phyloP scores from a whole-genome alignment of 2,329 filamentous ascomycete species.

The Didymellaceae sp. region DNA sequence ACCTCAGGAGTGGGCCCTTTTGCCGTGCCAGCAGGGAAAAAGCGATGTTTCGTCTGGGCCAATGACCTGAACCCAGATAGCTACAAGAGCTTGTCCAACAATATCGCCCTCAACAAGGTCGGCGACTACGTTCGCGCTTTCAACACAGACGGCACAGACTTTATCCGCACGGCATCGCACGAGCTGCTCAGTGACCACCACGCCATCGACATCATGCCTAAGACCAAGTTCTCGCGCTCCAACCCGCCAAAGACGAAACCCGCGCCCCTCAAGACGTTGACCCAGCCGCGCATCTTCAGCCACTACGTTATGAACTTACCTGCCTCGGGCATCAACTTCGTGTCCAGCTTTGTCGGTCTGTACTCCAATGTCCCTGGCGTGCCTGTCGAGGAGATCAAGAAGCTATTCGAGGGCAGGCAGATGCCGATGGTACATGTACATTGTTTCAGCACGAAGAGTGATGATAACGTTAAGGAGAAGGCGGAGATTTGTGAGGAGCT shows the following conservation, averaged over 20 bases:
- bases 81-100: constrained; percentile 72
- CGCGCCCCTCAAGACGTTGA: constrained; percentile 47
- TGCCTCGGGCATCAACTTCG: constrained; percentile 84
- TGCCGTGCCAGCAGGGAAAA: constrained; percentile 88
- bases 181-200: constrained; percentile 61
- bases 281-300: constrained; percentile 75
- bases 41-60: constrained; percentile 89
- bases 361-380: constrained; percentile 66
- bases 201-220: constrained; percentile 52
- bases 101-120: constrained; percentile 81
- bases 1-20: constrained; percentile 98
- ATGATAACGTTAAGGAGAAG: constrained; percentile 69
- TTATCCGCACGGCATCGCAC: constrained; percentile 75
- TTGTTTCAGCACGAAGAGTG: constrained; percentile 86
- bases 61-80: constrained; percentile 97
- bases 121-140: constrained; percentile 73
- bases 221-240: constrained; percentile 38
- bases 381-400: constrained; percentile 31
- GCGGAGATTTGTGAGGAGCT: constrained; percentile 71
- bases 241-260: constrained; percentile 31
- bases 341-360: constrained; percentile 77
- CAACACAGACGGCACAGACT: constrained; percentile 80
- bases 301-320: constrained; percentile 99
- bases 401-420: constrained; percentile 53
- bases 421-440: constrained; percentile 92